phyloP scores from a whole-genome alignment of 441 rosid genomes.

The Syzygium malaccense region DNA sequence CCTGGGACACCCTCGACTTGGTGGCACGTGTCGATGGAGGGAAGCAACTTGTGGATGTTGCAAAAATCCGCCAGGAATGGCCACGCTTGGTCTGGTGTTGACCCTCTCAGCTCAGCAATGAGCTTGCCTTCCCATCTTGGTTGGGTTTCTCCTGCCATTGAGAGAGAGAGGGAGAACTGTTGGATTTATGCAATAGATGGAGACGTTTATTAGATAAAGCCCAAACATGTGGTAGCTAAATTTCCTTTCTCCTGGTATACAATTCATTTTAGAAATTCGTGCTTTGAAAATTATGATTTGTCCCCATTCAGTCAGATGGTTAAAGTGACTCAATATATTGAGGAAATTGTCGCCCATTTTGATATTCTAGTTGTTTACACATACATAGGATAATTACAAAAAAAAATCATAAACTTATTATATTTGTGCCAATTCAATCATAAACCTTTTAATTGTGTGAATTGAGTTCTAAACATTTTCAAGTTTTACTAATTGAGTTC shows the following conservation, averaged over 20 bases:
- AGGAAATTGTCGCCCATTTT: neutral
- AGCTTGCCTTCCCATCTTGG: neutral
- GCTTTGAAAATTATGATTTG: neutral
- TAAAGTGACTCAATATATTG: neutral
- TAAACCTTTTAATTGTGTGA: too few species aligned
- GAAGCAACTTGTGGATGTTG: neutral
- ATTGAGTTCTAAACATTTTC: too few species aligned
- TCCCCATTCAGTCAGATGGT: neutral
- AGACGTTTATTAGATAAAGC: neutral
- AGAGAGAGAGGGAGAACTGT: neutral
- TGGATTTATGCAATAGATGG: neutral
- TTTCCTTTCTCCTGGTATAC: neutral
- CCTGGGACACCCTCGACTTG: neutral
- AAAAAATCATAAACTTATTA: too few species aligned
- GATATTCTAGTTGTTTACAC: neutral
- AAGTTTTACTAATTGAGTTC: too few species aligned
- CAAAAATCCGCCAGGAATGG: neutral
- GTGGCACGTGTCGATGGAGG: neutral
- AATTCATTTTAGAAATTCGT: neutral
- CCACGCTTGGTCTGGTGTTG: neutral
- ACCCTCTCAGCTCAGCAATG: neutral
- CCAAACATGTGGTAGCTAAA: neutral
- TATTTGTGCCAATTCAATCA: too few species aligned
- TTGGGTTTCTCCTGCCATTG: neutral
- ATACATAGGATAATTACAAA: neutral